Evolutionary conservation across 1,139 yeast genomes (phyloP), one percentile per base, ranked within the genome.

Genomic region (Yamadazyma atmosphaerica): DNA sequence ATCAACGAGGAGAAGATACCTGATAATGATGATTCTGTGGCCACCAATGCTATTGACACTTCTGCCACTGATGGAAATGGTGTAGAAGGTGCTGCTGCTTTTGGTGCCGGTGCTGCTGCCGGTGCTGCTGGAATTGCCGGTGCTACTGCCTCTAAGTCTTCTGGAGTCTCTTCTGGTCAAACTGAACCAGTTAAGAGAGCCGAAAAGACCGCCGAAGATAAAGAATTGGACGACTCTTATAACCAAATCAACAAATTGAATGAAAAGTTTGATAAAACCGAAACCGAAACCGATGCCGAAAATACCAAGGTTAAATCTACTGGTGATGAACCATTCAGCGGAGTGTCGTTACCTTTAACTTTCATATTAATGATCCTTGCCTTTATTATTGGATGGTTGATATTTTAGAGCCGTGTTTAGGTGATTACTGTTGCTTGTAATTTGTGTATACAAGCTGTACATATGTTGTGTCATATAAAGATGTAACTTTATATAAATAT

Each of bases 301-400:
- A n/a, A 37, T 16, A 33, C 40, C 24, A 15, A 30, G 9, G 33
- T 33, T 13, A 41, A 38, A 27, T 34, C 44, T 4, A 39, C 49
- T 32, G 35, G 47, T 26, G 56, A 55, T 34, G 71, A 64, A 39
- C 60, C 71, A n/a, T 63, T 62, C 37, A 61, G 61, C 41, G 81
- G 81, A 10, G 66, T 80, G 37, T 77, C 84, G 12, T 58, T 78
- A 34, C 77, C 75, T 22, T 58, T 72, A 44, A 81, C 81, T 25
- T 63, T 72, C 33, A 55, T 75, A 36, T 66, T 80, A 53, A 74
- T 77, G 49, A 51, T 80, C 36, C 50, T 79, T 45, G 79, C 85
- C 38, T 80, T 80, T 65, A 63, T 80, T 45, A 60, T 78, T 45
- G 84, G 85, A 38, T 79, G 83, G 81, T 65, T 74, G 55, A 66